Conservation (phyloP, 2,329 filamentous ascomycete species). For the Colletotrichum eleusines region DNA sequence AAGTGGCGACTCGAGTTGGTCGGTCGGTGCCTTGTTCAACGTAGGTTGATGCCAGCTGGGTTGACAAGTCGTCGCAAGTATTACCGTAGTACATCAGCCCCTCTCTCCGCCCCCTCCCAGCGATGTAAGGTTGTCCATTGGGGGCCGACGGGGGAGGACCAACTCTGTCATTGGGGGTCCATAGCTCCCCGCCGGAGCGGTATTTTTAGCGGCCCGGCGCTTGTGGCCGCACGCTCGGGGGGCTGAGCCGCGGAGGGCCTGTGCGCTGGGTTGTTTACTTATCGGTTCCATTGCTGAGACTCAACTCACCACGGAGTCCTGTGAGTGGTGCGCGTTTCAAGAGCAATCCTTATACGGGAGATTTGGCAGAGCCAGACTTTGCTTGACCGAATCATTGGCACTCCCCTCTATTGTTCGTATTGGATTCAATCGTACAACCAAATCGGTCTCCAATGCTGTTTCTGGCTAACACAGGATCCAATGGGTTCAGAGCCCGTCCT, state of each 20-base stretch:
- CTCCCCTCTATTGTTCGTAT: not conserved
- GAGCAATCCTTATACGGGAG: not conserved
- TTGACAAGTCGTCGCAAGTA: conserved; percentile 7
- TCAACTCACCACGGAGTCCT: conserved; percentile 20
- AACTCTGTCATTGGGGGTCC: conserved; percentile 20
- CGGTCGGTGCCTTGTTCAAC: not conserved
- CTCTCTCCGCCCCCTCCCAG: not conserved
- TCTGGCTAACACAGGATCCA: not conserved
- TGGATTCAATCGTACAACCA: not conserved
- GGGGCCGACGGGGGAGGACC: conserved; percentile 24
- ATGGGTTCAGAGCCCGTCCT: not conserved
- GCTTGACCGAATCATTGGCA: not conserved
- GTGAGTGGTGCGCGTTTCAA: conserved; percentile 4
- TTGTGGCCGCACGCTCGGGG: conserved; percentile 34
- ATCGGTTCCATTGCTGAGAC: not conserved
- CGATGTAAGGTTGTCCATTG: conserved; percentile 10
- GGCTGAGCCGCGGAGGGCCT: conserved; percentile 33
- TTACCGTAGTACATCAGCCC: not conserved
- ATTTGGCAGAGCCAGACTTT: not conserved
- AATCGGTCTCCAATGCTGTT: not conserved
- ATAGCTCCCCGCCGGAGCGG: conserved; percentile 31
- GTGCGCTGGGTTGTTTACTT: conserved; percentile 14
- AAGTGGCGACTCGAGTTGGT: conserved; percentile 1
- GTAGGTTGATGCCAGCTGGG: conserved; percentile 4
- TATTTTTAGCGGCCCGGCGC: conserved; percentile 40